Evolutionary conservation across 1,284 basidiomycete species (phyloP), one percentile per base, ranked within the genome.

Genomic region (Coniferiporia sulphurascens): DNA sequence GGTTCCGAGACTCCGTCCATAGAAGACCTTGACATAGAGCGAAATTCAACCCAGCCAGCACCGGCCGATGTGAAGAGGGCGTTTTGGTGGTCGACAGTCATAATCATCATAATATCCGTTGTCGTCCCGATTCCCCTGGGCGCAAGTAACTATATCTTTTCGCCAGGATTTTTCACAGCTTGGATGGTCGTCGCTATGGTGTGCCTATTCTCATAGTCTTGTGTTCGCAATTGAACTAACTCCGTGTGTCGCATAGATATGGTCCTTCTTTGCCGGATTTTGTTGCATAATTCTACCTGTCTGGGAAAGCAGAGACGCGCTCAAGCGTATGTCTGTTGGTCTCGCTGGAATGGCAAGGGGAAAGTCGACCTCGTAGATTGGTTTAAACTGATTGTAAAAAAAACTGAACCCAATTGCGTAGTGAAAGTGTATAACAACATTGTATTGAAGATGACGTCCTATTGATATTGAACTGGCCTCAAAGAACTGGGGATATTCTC

Each of bases 101-200:
- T 74, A 43, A 75, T 80, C 6, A 67, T 76, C 7, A 68, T 79
- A 59, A 66, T 79, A 19, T 74, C 44, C 13, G 45, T 62, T 17
- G 52, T 63, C 52, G 50, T 43, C 0, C 80, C 81, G 0, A 63
- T 82, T 5, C 80, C 81, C 4, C 76, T 81, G 76, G 81, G 79
- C 67, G 79, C 80, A 68, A 75, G 76, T 36, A 73, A 75, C 58
- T 83, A 82, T 62, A 68, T 82, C 4, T 81, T 80, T 64, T 79
- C 76, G 60, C 68, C 71, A 53, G 65, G 64, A 17, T 83, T 82
- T 67, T 81, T 76, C 65, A 74, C 69, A n/a, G 79, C 79, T 65
- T 83, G 80, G 81, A 72, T 78, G 38, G 74, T 75, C 1, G 74
- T 77, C 38, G 74, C 76, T 17, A 79, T 82, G 78, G 60, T 79